Base-by-base conservation (phyloP, 148 eudicot genomes). In the Suaeda aralocaspica region DNA sequence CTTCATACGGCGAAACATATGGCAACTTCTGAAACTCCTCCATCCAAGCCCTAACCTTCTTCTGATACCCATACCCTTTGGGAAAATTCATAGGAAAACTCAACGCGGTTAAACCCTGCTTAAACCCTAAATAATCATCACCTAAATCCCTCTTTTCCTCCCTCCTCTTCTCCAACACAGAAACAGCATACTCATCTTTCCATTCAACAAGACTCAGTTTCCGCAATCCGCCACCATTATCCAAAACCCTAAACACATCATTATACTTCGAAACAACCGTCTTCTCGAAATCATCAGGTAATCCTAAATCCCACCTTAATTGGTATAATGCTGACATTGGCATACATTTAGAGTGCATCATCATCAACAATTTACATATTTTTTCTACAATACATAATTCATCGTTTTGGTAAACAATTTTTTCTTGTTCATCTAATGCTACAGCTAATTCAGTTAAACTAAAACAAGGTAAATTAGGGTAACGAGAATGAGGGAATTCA, bases 11-110 rank as follows among this genome's bases (percentile, higher is more conserved):
- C 0, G 96, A 93, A 65, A 94, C 79, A 61, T 91, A 94, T 0
- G 96, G 97, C 76, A 94, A 70, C 80, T 91, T 94, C 50, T 94
- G 96, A 78, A 94, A 94, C 82, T 94, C 98, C 42, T 84, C 96
- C 98, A 94, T 94, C 98, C 98, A 94, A 29, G 84, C 85, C 67
- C 76, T 89, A 59, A 94, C 98, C 80, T 91, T 94, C 70, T 80
- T 94, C 39, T 89, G 96, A 25, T 74, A 84, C 29, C 97, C 98
- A 71, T 94, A 94, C 44, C 98, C 92, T 50, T 88, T 83, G 0
- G 98, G 97, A 76, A 91, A 94, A 74, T 85, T 87, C 91, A 89
- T 82, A 0, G 91, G 81, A 30, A 91, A 94, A 0, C 81, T 75
- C 75, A 94, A 76, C 0, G 83, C 82, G 0, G 84, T 75, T 71